These are phyloP conservation scores for Botrytis medusae DNA, from an alignment of 2,329 filamentous ascomycete genomes.

Conservation along the genomic window DNA sequence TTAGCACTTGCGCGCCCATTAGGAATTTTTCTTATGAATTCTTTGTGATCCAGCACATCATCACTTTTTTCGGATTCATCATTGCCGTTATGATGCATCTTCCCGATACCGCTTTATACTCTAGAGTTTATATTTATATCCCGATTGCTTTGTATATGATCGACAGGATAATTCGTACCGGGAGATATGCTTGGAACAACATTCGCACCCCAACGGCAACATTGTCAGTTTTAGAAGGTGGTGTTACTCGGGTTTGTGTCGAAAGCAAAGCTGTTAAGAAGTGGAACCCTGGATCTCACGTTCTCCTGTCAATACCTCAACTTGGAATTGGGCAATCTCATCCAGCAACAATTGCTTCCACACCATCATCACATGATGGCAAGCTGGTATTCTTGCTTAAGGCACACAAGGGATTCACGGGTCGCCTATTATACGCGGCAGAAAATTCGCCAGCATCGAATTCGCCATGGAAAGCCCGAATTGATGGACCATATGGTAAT, in stretches of 20 bases:
- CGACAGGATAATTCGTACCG: constrained; percentile 34
- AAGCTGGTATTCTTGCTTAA: constrained; percentile 61
- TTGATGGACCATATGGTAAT: constrained; percentile 57
- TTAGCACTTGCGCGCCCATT: constrained; percentile 63
- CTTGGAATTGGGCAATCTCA: constrained; percentile 57
- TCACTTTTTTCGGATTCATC: constrained; percentile 47
- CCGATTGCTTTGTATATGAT: constrained; percentile 33
- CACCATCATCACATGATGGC: constrained; percentile 52
- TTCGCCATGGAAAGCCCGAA: constrained; percentile 43
- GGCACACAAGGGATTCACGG: constrained; percentile 58
- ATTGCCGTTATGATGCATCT: constrained; percentile 41
- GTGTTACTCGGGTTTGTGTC: constrained; percentile 42
- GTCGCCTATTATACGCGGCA: constrained; percentile 51
- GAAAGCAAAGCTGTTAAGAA: constrained; percentile 40
- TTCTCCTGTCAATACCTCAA: constrained; percentile 59
- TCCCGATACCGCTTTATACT: constrained; percentile 38
- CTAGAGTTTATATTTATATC: constrained; percentile 36
- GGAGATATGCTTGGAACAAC: constrained; percentile 41
- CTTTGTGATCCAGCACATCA: constrained; percentile 67
- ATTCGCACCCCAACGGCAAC: constrained; percentile 32
- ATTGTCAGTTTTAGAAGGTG: constrained; percentile 39
- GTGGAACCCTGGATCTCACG: constrained; percentile 52
- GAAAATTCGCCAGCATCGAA: constrained; percentile 24
- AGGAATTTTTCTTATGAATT: constrained; percentile 66
- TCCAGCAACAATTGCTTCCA: constrained; percentile 59